Percentiles rank a stretch among this genome's conserved stretches.
Evolutionary conservation across 192 early-diverging fungal genomes (phyloP).

Genomic region (Gamsiella multidivaricata): DNA sequence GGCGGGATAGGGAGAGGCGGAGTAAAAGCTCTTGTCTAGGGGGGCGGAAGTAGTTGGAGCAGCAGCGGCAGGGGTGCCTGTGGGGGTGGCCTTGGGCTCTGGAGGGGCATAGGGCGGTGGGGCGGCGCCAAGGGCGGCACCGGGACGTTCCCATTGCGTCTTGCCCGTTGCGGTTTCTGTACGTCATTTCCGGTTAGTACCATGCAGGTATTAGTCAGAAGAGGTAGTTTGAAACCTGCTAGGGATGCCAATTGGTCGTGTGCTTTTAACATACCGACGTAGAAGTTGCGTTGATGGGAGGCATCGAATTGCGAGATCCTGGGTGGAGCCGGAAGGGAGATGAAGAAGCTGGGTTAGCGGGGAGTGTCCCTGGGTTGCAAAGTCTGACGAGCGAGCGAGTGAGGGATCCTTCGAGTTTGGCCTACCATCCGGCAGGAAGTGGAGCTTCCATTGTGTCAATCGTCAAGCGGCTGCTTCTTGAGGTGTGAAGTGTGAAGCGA

Average conservation of each 20-base stretch:
- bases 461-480: background rate
- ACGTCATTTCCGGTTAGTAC: background rate
- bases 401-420: background rate
- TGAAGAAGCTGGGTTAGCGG: background rate
- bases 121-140: background rate
- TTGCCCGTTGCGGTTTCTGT: constrained; percentile 46
- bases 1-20: background rate
- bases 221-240: no score
- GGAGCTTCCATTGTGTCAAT: constrained; percentile 37
- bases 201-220: no score
- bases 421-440: constrained; percentile 46
- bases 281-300: constrained; percentile 47
- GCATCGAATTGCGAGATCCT: constrained; percentile 53
- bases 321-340: background rate
- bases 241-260: no score
- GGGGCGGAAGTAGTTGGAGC: constrained; percentile 3
- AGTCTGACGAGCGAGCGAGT: background rate
- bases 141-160: constrained; percentile 45
- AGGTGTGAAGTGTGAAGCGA: background rate
- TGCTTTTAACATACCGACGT: constrained; percentile 41
- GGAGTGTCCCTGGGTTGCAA: background rate
- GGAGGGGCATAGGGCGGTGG: constrained; percentile 24
- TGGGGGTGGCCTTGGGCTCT: constrained; percentile 5
- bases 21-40: constrained; percentile 23
- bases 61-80: background rate